Percentiles rank a stretch among this genome's conserved stretches.
These are phyloP conservation scores for Termitomyces heimii DNA, from an alignment of 768 basidiomycete species.

Conservation along the genomic window DNA sequence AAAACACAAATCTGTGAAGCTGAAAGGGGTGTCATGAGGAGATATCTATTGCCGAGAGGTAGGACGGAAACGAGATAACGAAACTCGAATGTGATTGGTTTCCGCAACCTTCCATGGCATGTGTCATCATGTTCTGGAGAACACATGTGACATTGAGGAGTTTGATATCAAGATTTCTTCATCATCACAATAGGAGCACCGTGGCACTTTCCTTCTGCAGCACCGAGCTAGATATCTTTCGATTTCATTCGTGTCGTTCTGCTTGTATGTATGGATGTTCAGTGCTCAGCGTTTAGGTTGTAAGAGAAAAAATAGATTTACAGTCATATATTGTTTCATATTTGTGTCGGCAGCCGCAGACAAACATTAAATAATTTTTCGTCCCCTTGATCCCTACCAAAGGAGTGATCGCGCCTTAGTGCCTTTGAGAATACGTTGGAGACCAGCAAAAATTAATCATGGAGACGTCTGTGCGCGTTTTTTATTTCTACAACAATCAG, in stretches of 20 bases:
- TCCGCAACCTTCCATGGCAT: neutral
- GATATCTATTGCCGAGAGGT: neutral
- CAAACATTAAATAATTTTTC: conserved; percentile 4
- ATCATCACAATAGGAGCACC: neutral
- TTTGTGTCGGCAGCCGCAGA: neutral
- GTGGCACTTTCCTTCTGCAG: neutral
- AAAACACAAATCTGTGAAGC: neutral
- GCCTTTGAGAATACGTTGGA: neutral
- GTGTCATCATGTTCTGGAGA: neutral
- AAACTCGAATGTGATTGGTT: neutral
- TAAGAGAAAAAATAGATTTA: no score
- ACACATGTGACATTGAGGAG: neutral
- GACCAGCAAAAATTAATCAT: conserved; percentile 3
- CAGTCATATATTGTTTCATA: no score
- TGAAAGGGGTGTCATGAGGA: neutral
- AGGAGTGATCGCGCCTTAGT: neutral
- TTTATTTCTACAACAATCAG: neutral
- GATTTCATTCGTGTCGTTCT: no score
- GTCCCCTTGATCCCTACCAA: neutral
- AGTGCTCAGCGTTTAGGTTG: no score
- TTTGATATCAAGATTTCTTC: neutral
- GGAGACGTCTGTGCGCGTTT: conserved; percentile 22
- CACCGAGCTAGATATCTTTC: no score
- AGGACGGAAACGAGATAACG: neutral
- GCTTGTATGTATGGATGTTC: neutral